Percentiles rank a stretch among this genome's conserved stretches.
Conservation (phyloP, 2,329 filamentous ascomycete genomes). For the Tolypocladium amazonense region DNA sequence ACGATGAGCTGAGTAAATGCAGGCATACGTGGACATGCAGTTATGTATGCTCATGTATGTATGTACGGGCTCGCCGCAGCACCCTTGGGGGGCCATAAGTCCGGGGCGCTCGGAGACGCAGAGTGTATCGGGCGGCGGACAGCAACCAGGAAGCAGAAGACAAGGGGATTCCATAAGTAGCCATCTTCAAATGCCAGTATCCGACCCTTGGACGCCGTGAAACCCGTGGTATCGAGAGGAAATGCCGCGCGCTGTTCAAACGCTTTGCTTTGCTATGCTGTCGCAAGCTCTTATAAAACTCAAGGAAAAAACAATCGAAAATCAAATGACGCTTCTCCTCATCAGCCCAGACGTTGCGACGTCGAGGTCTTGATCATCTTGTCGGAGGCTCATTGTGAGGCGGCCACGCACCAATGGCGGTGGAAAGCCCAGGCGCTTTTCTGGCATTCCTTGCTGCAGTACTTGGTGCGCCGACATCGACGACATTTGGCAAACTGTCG, state of each 20-base stretch:
- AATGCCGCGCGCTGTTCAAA: constrained; percentile 30
- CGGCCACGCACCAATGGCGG: constrained; percentile 90
- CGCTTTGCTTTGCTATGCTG: constrained; percentile 31
- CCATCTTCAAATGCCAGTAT: constrained; percentile 8
- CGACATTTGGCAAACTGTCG: constrained; percentile 97
- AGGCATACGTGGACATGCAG: background rate
- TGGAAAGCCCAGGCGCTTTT: constrained; percentile 98
- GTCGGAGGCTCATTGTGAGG: constrained; percentile 35
- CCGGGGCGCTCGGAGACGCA: background rate
- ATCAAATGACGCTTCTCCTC: background rate
- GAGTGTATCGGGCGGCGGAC: background rate
- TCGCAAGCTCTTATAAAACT: constrained; percentile 18
- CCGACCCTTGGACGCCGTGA: constrained; percentile 15
- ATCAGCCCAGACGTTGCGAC: background rate
- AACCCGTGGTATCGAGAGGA: constrained; percentile 33
- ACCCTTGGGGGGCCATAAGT: background rate
- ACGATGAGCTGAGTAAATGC: background rate
- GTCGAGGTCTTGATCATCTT: background rate
- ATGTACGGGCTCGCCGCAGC: background rate
- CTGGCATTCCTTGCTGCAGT: constrained; percentile 99
- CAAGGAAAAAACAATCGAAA: constrained; percentile 14
- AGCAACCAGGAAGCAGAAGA: constrained; percentile 2
- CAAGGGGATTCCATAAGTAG: constrained; percentile 1
- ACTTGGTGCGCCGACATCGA: constrained; percentile 91
- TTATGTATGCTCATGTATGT: background rate